phyloP scores from a whole-genome alignment of 768 basidiomycete species.

The Harrya chromipes region DNA sequence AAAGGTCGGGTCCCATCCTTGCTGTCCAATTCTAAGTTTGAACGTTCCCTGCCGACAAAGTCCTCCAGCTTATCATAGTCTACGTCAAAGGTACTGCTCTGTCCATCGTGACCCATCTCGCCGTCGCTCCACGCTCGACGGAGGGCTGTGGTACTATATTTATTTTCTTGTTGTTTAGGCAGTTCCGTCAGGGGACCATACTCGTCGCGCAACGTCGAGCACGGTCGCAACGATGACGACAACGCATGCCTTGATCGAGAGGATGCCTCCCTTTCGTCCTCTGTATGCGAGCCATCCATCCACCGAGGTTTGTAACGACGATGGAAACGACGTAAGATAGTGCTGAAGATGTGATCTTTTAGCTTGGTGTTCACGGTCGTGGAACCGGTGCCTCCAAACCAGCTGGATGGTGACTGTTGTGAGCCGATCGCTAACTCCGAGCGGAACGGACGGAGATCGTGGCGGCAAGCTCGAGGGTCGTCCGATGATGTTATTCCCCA shows the following conservation, averaged over 20 bases:
- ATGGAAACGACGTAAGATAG: constrained; percentile 73
- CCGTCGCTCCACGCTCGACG: constrained; percentile 69
- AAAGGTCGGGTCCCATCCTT: constrained; percentile 23
- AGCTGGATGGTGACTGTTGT: constrained; percentile 40
- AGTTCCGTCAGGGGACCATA: constrained; percentile 35
- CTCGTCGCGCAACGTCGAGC: constrained; percentile 18
- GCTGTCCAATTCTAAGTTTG: constrained; percentile 17
- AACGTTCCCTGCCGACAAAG: constrained; percentile 16
- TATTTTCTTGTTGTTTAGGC: constrained; percentile 39
- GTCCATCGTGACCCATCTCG: constrained; percentile 36
- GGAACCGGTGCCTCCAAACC: constrained; percentile 88
- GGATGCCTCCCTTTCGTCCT: constrained; percentile 55
- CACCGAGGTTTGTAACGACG: constrained; percentile 40
- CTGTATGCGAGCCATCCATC: constrained; percentile 41
- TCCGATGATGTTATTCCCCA: constrained; percentile 19
- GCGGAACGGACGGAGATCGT: constrained; percentile 38
- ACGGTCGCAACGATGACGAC: constrained; percentile 1
- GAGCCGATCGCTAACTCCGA: constrained; percentile 38
- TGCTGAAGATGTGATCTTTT: constrained; percentile 94
- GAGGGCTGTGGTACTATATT: constrained; percentile 37
- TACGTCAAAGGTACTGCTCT: constrained; percentile 42
- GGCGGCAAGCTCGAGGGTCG: constrained; percentile 26
- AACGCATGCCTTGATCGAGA: constrained; percentile 38
- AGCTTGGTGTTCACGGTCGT: constrained; percentile 92
- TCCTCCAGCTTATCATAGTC: constrained; percentile 33